Evolutionary conservation across 352 stramenopile species (phyloP).

Genomic region (Pythium apleroticum): DNA sequence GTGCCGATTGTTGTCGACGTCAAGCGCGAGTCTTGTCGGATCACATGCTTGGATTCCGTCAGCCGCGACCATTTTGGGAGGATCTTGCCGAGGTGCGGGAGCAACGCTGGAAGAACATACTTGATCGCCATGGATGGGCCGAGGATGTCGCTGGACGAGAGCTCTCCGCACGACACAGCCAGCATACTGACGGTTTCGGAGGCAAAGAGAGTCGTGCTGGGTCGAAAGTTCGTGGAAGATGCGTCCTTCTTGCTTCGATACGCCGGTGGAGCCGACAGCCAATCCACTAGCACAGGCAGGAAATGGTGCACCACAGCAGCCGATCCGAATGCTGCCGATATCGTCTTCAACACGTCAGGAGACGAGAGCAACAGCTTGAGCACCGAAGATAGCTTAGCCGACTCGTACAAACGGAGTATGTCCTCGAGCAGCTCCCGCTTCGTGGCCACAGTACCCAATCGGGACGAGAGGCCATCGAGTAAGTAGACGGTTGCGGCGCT

Average conservation of each 20-base stretch:
- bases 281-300: slow-evolving; percentile 67
- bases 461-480: slow-evolving; percentile 41
- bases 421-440: slow-evolving; percentile 41
- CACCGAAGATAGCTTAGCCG: slow-evolving; percentile 35
- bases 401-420: slow-evolving; percentile 62
- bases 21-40: slow-evolving; percentile 29
- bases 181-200: slow-evolving; percentile 43
- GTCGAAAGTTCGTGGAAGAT: neutral
- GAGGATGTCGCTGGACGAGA: slow-evolving; percentile 49
- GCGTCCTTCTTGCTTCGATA: slow-evolving; percentile 10
- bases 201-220: slow-evolving; percentile 38
- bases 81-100: slow-evolving; percentile 52
- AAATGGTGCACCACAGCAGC: slow-evolving; percentile 48
- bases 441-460: slow-evolving; percentile 38
- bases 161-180: slow-evolving; percentile 47
- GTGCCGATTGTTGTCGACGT: slow-evolving; percentile 15
- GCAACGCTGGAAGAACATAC: slow-evolving; percentile 54
- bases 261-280: slow-evolving; percentile 39
- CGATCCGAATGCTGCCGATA: slow-evolving; percentile 38
- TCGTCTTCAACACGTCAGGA: slow-evolving; percentile 44
- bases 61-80: slow-evolving; percentile 62
- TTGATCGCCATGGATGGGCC: slow-evolving; percentile 61
- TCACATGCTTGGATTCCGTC: slow-evolving; percentile 36
- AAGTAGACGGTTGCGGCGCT: slow-evolving; percentile 58
- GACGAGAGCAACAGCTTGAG: slow-evolving; percentile 46